phyloP scores from a whole-genome alignment of 345 rosid genomes.

The Eucalyptus urophylla region DNA sequence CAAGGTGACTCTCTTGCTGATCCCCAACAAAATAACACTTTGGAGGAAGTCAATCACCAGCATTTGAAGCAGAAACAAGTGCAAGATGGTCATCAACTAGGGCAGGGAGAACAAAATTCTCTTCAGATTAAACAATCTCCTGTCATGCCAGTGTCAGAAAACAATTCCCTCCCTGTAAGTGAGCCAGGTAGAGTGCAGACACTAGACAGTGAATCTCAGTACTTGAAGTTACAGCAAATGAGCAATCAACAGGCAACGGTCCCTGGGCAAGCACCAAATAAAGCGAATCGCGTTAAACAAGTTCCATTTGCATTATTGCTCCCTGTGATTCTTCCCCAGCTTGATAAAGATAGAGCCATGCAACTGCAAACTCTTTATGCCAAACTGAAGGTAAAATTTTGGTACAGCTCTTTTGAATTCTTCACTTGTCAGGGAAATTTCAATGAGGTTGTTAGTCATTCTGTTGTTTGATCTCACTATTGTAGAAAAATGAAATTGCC shows the following conservation, averaged over 20 bases:
- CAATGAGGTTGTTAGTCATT: background rate
- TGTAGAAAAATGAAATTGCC: constrained; percentile 73
- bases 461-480: background rate
- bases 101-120: constrained; percentile 27
- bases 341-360: constrained; percentile 91
- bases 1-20: constrained; percentile 27
- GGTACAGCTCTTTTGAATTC: background rate
- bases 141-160: constrained; percentile 41
- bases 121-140: constrained; percentile 38
- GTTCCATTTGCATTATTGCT: constrained; percentile 75
- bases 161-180: constrained; percentile 7
- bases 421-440: background rate
- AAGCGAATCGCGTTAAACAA: constrained; percentile 44
- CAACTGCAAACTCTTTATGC: constrained; percentile 69
- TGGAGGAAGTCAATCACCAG: constrained; percentile 17
- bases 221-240: constrained; percentile 43
- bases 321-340: constrained; percentile 73
- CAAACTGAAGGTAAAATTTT: constrained; percentile 51
- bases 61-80: constrained; percentile 20
- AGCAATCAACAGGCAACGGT: constrained; percentile 54
- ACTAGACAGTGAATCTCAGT: constrained; percentile 52
- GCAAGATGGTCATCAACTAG: background rate
- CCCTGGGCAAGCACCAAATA: constrained; percentile 37
- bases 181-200: constrained; percentile 29
- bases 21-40: constrained; percentile 21